These are phyloP conservation scores for Lachancea quebecensis DNA, from an alignment of 805 yeast genomes.

Conservation along the genomic window DNA sequence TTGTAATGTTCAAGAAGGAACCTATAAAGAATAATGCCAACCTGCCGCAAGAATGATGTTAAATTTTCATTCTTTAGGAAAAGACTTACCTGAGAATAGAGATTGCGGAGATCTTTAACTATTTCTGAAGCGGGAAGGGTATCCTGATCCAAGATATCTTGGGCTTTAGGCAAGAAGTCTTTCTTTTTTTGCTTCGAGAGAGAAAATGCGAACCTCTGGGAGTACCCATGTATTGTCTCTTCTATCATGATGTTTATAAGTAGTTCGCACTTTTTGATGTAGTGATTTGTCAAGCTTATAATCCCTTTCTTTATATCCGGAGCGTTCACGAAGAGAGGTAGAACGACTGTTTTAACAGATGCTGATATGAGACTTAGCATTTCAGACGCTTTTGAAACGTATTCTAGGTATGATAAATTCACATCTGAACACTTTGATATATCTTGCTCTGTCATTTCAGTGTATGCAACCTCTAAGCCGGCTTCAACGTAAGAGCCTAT, in stretches of 20 bases:
- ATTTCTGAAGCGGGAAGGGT: slow-evolving; percentile 66
- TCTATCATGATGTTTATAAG: slow-evolving; percentile 58
- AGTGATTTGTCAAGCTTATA: slow-evolving; percentile 53
- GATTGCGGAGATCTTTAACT: slow-evolving; percentile 40
- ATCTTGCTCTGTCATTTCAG: slow-evolving; percentile 36
- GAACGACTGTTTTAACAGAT: slow-evolving; percentile 63
- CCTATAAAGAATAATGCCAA: slow-evolving; percentile 53
- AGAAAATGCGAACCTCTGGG: slow-evolving; percentile 42
- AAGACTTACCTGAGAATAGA: slow-evolving; percentile 29
- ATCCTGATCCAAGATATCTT: slow-evolving; percentile 44
- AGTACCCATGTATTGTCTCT: slow-evolving; percentile 49
- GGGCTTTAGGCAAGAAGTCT: slow-evolving; percentile 53
- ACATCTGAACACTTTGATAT: slow-evolving; percentile 24
- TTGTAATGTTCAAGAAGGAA: slow-evolving; percentile 65
- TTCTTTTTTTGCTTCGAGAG: slow-evolving; percentile 64
- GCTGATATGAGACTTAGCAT: slow-evolving; percentile 61
- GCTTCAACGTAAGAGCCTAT: slow-evolving; percentile 70
- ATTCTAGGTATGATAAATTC: slow-evolving; percentile 41
- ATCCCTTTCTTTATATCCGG: slow-evolving; percentile 53
- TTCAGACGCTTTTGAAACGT: slow-evolving; percentile 49
- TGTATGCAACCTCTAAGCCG: slow-evolving; percentile 66
- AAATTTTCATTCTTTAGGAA: slow-evolving; percentile 44
- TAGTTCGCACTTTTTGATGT: slow-evolving; percentile 54
- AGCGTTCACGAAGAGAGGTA: slow-evolving; percentile 63
- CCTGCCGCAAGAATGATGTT: slow-evolving; percentile 41